phyloP scores from a whole-genome alignment of 176 grass and related monocot genomes.

The Bonia amplexicaulis region DNA sequence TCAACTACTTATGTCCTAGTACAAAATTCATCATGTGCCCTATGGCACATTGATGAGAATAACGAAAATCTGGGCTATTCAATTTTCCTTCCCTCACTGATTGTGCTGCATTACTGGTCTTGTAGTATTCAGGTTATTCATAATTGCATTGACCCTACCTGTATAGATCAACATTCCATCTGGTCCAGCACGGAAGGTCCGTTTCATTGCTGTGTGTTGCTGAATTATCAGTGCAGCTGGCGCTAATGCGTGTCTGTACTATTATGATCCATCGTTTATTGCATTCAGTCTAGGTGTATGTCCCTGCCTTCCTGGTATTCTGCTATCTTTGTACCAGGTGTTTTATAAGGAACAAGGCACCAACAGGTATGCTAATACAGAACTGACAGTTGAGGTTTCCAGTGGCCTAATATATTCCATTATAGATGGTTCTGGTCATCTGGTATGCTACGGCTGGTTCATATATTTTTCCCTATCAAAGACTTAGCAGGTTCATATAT shows the following conservation, averaged over 20 bases:
- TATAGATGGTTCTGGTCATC: background rate
- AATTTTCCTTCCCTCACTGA: background rate
- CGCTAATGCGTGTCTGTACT: background rate
- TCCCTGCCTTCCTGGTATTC: background rate
- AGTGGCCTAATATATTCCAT: background rate
- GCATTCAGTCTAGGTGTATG: background rate
- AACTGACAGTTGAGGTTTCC: background rate
- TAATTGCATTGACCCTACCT: conserved; percentile 6
- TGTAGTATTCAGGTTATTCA: conserved; percentile 7
- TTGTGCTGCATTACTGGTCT: background rate
- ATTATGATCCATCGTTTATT: background rate
- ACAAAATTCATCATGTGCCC: background rate
- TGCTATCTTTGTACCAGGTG: background rate
- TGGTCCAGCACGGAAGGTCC: background rate
- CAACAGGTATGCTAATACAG: background rate
- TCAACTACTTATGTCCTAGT: background rate
- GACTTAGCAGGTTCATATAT: background rate
- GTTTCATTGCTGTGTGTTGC: background rate
- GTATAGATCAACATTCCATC: background rate
- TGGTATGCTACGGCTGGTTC: background rate
- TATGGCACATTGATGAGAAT: background rate
- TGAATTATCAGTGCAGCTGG: conserved; percentile 21
- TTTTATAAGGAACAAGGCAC: background rate
- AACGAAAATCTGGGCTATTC: background rate
- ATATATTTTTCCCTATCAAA: background rate